Percentiles rank a stretch among this genome's conserved stretches.
These are phyloP conservation scores for Chytridium lagenaria DNA, from an alignment of 371 early-diverging fungal species.

Conservation along the genomic window DNA sequence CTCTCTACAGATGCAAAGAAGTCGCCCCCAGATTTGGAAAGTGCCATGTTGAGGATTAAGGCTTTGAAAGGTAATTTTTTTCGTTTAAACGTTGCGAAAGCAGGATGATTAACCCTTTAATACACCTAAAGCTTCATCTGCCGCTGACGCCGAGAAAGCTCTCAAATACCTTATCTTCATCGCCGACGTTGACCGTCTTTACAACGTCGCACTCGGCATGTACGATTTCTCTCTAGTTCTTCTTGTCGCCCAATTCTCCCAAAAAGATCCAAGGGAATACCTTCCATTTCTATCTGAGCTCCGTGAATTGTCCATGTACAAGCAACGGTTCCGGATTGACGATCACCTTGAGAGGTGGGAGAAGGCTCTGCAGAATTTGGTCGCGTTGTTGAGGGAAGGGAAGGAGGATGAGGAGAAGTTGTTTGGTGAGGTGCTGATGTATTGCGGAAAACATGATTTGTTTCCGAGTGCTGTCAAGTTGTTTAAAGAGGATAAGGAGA, in stretches of 20 bases:
- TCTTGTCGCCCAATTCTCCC: slow-evolving; percentile 94
- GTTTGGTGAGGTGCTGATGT: slow-evolving; percentile 72
- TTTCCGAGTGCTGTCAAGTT: slow-evolving; percentile 69
- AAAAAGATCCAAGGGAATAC: slow-evolving; percentile 79
- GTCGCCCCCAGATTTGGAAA: slow-evolving; percentile 84
- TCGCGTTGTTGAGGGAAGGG: slow-evolving; percentile 25
- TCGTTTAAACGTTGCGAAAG: too few relatives aligned
- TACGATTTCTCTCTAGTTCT: slow-evolving; percentile 92
- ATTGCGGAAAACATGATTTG: slow-evolving; percentile 68
- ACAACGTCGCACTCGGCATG: slow-evolving; percentile 91
- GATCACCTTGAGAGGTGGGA: slow-evolving; percentile 76
- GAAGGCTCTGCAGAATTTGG: slow-evolving; percentile 76
- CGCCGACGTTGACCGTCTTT: slow-evolving; percentile 83
- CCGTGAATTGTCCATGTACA: slow-evolving; percentile 70
- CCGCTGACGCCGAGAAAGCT: slow-evolving; percentile 77
- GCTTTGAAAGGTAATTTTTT: slow-evolving; percentile 59
- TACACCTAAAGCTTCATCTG: slow-evolving; percentile 19
- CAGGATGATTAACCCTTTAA: background rate
- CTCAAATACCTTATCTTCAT: slow-evolving; percentile 92
- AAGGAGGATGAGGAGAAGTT: slow-evolving; percentile 53
- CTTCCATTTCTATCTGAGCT: slow-evolving; percentile 87
- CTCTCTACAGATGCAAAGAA: slow-evolving; percentile 87
- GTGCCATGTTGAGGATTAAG: slow-evolving; percentile 72
- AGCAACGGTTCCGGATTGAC: slow-evolving; percentile 88
- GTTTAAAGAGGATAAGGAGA: slow-evolving; percentile 55